Conservation (phyloP, 257 asterid species). For the Solanum bulbocastanum region DNA sequence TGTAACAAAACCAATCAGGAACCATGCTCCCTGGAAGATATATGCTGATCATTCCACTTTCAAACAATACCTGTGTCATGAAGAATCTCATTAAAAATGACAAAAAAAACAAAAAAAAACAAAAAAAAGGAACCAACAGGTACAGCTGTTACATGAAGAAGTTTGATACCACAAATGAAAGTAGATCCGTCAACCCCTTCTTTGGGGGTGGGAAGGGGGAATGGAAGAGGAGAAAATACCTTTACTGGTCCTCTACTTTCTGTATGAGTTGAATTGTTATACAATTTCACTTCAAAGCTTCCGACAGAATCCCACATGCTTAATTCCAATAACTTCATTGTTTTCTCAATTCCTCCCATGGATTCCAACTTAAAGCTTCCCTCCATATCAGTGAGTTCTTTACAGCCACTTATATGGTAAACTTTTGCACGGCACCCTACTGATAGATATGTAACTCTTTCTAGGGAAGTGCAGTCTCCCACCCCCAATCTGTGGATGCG, state of each 20-base stretch:
- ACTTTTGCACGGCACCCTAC: background rate
- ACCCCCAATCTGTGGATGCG: background rate
- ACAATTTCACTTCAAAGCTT: background rate
- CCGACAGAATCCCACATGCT: background rate
- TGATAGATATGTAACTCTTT: background rate
- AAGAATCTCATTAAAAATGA: background rate
- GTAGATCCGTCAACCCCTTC: background rate
- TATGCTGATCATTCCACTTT: background rate
- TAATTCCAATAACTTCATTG: background rate
- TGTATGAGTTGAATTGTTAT: background rate
- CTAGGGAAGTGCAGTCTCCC: background rate
- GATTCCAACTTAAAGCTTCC: background rate
- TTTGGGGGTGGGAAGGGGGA: background rate
- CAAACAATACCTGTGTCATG: background rate
- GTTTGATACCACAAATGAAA: background rate
- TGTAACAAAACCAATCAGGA: background rate
- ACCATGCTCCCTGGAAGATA: background rate
- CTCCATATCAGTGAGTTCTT: background rate
- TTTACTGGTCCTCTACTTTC: background rate
- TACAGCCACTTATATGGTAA: background rate
- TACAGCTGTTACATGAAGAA: background rate
- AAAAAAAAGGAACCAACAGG: background rate
- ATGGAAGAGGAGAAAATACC: background rate
- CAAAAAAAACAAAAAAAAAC: background rate
- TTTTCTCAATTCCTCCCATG: background rate